phyloP scores from a whole-genome alignment of 164 flowering plant genomes.

The Euptelea pleiosperma region DNA sequence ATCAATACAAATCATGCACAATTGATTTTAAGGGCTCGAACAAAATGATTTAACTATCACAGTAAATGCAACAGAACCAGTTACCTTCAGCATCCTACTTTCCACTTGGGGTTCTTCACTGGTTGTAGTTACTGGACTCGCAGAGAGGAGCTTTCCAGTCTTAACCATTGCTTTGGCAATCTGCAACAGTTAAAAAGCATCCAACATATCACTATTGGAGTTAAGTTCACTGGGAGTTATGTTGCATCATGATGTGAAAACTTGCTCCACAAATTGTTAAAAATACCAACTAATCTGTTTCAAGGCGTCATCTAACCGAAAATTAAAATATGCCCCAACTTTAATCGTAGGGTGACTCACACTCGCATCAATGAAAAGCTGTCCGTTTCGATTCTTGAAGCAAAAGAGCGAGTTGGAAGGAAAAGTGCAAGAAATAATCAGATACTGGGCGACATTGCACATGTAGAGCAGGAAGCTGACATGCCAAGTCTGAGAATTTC shows the following conservation, averaged over 20 bases:
- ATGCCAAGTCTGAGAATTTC: too few species aligned
- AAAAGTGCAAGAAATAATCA: too few species aligned
- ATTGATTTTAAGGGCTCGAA: not conserved
- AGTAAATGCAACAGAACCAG: not conserved
- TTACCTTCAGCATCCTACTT: conserved; percentile 70
- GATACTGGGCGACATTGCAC: not conserved
- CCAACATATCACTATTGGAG: conserved; percentile 9
- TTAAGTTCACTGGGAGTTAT: not conserved
- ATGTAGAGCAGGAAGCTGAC: not conserved
- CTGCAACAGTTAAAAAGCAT: conserved; percentile 34
- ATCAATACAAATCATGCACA: not conserved
- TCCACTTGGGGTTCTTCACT: conserved; percentile 43
- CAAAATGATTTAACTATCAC: not conserved
- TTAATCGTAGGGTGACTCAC: too few species aligned
- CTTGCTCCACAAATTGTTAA: too few species aligned
- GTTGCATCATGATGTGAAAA: too few species aligned
- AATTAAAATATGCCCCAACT: too few species aligned
- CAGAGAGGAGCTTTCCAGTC: conserved; percentile 63
- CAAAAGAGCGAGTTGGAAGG: too few species aligned
- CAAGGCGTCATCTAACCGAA: not conserved
- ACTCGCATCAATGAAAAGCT: not conserved
- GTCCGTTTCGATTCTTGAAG: not conserved
- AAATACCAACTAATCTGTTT: not conserved
- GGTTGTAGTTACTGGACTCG: conserved; percentile 34
- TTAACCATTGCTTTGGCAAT: conserved; percentile 73